Base-by-base conservation (phyloP, 257 asterid species). In the Solanum bulbocastanum region DNA sequence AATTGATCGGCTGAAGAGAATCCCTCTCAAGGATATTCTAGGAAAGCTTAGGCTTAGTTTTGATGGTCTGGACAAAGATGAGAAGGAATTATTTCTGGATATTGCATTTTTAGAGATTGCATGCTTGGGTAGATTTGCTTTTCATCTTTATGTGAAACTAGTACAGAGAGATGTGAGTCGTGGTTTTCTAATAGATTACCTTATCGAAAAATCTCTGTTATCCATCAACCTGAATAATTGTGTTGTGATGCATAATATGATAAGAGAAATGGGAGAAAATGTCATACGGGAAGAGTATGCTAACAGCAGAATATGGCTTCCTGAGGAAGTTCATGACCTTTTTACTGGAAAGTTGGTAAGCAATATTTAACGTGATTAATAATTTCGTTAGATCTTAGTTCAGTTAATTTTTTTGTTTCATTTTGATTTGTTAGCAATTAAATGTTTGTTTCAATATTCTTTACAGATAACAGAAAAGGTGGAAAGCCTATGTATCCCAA, bases 271-370 rank as follows among this genome's bases (percentile, higher is more conserved):
- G 62, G 87, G 83, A 68, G 32, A 30, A 40, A 15, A 85, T 15
- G 35, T 85, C 8, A 22, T 30, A 16, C 0, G 87, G 25, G 40
- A 30, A 65, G 52, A 85, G 23, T 65, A 72, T n/a, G 5, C 3
- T 3, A 42, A 22, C 84, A 86, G 74, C 39, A 44, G 88, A 49
- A 15, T 86, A 49, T 86, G 88, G 88, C 40, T 18, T 20, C 20
- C 20, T 0, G 16, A 76, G 30, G 88, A 87, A 5, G 75, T 85
- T 25, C 2, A 1, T 6, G 68, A 66, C 23, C 81, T 66, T 27
- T 40, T 85, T 12, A 4, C 1, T 0, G 65, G 58, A 36, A 85
- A 40, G 30, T 36, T 69, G 87, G 87, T 85, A 39, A 37, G 87
- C 39, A 36, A 36, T 36, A 30, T 30, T 30, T 30, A 30, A 30